Conservation (phyloP, 2,329 filamentous ascomycete species). For the Talaromyces sp. region DNA sequence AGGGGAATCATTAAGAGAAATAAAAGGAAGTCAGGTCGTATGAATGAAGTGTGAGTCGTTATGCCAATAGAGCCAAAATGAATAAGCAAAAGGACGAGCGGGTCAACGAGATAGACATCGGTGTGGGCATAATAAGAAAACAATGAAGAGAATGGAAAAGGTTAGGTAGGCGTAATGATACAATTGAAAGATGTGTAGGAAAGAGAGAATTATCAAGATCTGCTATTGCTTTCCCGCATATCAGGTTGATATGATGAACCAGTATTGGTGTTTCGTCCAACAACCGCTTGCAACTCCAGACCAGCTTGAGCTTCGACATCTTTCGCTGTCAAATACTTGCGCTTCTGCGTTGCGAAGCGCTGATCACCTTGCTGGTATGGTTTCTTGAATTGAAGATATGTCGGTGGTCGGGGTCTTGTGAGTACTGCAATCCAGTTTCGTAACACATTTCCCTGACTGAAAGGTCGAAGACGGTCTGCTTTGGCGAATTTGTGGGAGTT, state of each 20-base stretch:
- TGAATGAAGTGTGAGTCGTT: constrained; percentile 9
- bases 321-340: constrained; percentile 47
- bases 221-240: neutral
- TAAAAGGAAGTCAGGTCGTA: neutral
- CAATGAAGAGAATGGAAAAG: constrained; percentile 2
- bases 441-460: constrained; percentile 70
- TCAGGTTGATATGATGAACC: constrained; percentile 18
- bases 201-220: neutral
- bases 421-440: constrained; percentile 81
- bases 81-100: neutral
- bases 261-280: constrained; percentile 31
- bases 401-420: constrained; percentile 77
- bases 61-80: constrained; percentile 5
- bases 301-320: constrained; percentile 52
- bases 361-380: constrained; percentile 78
- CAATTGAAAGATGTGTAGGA: neutral
- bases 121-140: constrained; percentile 10
- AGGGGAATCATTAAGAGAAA: constrained; percentile 12
- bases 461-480: constrained; percentile 85
- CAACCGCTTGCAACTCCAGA: constrained; percentile 69
- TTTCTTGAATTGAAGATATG: constrained; percentile 83
- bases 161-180: neutral
- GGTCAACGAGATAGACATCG: neutral
- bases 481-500: constrained; percentile 94
- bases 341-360: constrained; percentile 64